Evolutionary conservation across 2,329 filamentous ascomycete species (phyloP).

Genomic region (Ilyonectria mors-panacis): DNA sequence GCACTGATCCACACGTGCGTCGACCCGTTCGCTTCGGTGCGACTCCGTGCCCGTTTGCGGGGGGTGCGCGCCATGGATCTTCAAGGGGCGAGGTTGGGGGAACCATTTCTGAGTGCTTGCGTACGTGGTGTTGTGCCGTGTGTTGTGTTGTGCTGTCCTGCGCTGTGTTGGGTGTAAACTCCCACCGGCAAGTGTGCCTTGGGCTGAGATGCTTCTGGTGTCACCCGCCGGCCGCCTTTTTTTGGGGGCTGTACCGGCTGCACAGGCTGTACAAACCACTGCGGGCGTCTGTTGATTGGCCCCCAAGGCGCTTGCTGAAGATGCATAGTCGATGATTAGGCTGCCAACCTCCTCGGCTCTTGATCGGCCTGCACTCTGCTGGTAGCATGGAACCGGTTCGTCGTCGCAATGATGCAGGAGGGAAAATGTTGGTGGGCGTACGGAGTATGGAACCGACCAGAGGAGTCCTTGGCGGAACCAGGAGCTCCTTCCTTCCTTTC

Average conservation of each 20-base stretch:
- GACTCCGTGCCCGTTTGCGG: not conserved
- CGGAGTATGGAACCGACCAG: not conserved
- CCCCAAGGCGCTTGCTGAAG: not conserved
- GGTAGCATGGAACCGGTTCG: not conserved
- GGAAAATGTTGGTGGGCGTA: not conserved
- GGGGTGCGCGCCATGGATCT: not conserved
- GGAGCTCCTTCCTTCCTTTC: not conserved
- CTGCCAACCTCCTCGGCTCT: not conserved
- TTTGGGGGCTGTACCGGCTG: not conserved
- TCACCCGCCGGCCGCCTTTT: not conserved
- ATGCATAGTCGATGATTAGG: not conserved
- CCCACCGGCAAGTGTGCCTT: not conserved
- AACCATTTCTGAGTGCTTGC: not conserved
- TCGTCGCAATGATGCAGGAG: not conserved
- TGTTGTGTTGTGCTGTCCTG: not conserved
- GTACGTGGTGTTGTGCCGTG: not conserved
- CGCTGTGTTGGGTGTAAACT: slow-evolving; percentile 1
- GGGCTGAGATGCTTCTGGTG: slow-evolving; percentile 6
- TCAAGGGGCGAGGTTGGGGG: not conserved
- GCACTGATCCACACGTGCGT: slow-evolving; percentile 6
- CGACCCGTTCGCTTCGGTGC: slow-evolving; percentile 4
- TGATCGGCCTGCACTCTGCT: not conserved
- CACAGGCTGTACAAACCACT: not conserved
- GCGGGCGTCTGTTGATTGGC: not conserved
- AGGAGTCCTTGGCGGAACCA: not conserved